Percentiles rank a stretch among this genome's conserved stretches.
These are phyloP conservation scores for Apiotrichum mycotoxinovorans DNA, from an alignment of 1,284 basidiomycete species.

Conservation along the genomic window DNA sequence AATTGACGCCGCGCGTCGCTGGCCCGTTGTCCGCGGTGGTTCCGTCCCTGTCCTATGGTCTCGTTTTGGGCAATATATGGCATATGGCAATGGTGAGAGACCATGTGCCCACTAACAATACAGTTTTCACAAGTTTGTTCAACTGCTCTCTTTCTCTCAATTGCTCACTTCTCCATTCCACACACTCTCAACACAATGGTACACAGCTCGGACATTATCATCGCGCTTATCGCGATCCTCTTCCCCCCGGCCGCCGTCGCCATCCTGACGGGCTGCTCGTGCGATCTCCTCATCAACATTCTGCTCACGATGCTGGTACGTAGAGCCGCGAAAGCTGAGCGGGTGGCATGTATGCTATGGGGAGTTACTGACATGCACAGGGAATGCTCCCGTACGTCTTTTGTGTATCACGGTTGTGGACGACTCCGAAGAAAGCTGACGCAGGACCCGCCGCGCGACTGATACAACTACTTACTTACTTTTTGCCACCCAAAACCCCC, in stretches of 20 bases:
- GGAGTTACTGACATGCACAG: conserved; percentile 13
- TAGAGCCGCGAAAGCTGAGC: background rate
- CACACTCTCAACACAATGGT: conserved; percentile 32
- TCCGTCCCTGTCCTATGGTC: background rate
- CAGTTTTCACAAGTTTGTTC: background rate
- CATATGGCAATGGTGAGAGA: too few species aligned
- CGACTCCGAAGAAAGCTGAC: too few species aligned
- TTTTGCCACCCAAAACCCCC: background rate
- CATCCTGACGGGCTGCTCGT: conserved; percentile 71
- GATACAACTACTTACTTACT: background rate
- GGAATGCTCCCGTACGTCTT: conserved; percentile 27
- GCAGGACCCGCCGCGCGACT: background rate
- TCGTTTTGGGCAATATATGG: too few species aligned
- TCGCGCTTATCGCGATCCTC: conserved; percentile 57
- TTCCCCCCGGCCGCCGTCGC: conserved; percentile 59
- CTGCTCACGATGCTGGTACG: conserved; percentile 28
- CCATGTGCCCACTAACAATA: too few species aligned
- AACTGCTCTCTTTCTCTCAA: too few species aligned
- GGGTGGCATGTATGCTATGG: too few species aligned
- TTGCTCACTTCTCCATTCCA: conserved; percentile 1
- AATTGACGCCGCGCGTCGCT: background rate
- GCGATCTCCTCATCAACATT: conserved; percentile 76
- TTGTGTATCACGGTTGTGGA: too few species aligned
- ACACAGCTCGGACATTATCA: conserved; percentile 44
- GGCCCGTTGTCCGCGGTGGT: background rate